Conservation (phyloP, 331 rosid genomes). For the Prunus yedoensis region DNA sequence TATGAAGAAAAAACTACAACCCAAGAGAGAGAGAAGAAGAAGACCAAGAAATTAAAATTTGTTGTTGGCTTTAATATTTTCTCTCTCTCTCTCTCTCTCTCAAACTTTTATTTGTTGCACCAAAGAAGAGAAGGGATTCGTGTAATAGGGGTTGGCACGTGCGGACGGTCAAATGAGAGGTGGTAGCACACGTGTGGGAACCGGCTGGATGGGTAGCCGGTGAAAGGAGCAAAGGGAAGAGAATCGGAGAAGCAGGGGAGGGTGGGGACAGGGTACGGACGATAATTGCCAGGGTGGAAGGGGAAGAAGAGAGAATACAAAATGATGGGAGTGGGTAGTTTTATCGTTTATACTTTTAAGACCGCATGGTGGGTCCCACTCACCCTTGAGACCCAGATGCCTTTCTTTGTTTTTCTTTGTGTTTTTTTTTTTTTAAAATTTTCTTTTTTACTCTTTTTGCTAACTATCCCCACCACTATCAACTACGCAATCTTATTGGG, state of each 20-base stretch:
- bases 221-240: constrained; percentile 1
- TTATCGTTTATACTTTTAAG: constrained; percentile 64
- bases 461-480: background rate
- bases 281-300: constrained; percentile 62
- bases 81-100: constrained; percentile 47
- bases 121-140: constrained; percentile 49
- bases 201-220: constrained; percentile 54
- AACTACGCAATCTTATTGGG: background rate
- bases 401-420: background rate
- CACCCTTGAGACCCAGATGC: constrained; percentile 13
- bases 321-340: constrained; percentile 60
- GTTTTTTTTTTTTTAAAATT: background rate
- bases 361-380: constrained; percentile 34
- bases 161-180: constrained; percentile 14
- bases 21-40: background rate
- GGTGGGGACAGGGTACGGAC: constrained; percentile 78
- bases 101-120: constrained; percentile 90
- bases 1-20: constrained; percentile 30
- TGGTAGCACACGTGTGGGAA: constrained; percentile 19
- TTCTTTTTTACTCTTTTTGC: background rate
- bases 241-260: constrained; percentile 21
- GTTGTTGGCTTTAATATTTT: constrained; percentile 5
- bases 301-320: constrained; percentile 28
- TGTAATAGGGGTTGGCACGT: constrained; percentile 47
- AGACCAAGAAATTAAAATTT: constrained; percentile 31